Evolutionary conservation across 768 basidiomycete genomes (phyloP).

Genomic region (Amanita polypyramis): DNA sequence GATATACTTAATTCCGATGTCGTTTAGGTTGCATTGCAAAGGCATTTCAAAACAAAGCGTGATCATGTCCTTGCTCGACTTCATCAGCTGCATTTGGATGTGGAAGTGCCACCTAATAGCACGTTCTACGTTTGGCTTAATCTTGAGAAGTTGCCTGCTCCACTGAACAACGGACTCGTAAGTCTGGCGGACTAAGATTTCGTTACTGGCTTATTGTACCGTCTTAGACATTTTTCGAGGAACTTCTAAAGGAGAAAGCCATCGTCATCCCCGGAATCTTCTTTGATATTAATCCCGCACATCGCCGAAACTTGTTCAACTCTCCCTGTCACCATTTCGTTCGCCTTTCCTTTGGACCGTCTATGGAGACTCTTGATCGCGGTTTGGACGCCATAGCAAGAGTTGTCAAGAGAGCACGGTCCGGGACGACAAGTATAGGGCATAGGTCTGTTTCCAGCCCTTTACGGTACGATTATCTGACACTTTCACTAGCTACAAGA

Average conservation of each 20-base stretch:
- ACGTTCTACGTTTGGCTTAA: conserved; percentile 97
- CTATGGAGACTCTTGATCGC: conserved; percentile 67
- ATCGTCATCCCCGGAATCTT: conserved; percentile 90
- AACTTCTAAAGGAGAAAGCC: conserved; percentile 81
- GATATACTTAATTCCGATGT: not conserved
- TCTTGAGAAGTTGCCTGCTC: conserved; percentile 66
- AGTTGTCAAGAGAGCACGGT: conserved; percentile 60
- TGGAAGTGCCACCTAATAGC: conserved; percentile 62
- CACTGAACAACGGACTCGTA: conserved; percentile 82
- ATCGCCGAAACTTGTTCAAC: conserved; percentile 82
- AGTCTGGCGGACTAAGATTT: conserved; percentile 7
- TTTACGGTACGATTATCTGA: not conserved
- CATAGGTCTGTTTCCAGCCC: conserved; percentile 35
- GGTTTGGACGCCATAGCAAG: conserved; percentile 81
- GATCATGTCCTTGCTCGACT: conserved; percentile 85
- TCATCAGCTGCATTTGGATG: conserved; percentile 65
- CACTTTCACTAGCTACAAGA: conserved; percentile 19
- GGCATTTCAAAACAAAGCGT: conserved; percentile 84
- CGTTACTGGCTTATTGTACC: not conserved
- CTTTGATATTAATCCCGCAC: conserved; percentile 74
- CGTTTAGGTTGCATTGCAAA: conserved; percentile 64
- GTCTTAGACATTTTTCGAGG: conserved; percentile 78
- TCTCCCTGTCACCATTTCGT: conserved; percentile 89
- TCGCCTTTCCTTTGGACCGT: conserved; percentile 79
- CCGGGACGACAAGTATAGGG: conserved; percentile 52